Evolutionary conservation across 2,329 filamentous ascomycete species (phyloP).

Genomic region (Aspergillus fischeri): DNA sequence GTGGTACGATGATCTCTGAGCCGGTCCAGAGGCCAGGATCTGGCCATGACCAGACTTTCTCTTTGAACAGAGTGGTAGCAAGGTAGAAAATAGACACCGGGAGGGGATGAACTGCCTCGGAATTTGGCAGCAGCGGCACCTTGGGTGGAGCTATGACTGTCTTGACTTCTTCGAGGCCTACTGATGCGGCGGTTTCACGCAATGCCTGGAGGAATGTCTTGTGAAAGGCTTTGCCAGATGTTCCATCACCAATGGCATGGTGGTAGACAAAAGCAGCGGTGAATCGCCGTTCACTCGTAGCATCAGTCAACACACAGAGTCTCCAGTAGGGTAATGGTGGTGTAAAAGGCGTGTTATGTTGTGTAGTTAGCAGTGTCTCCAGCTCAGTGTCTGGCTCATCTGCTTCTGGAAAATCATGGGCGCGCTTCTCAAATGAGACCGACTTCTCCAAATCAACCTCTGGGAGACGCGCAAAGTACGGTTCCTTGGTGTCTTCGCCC

Average conservation of each 20-base stretch:
- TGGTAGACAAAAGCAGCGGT: conserved; percentile 46
- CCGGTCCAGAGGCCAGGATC: conserved; percentile 36
- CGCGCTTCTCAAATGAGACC: conserved; percentile 33
- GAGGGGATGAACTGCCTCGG: conserved; percentile 41
- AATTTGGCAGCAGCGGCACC: conserved; percentile 34
- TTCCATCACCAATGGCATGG: conserved; percentile 47
- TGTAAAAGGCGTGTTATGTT: conserved; percentile 41
- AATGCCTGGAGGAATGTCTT: conserved; percentile 38
- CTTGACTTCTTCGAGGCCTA: conserved; percentile 15
- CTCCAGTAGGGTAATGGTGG: conserved; percentile 43
- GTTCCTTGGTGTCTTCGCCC: conserved; percentile 36
- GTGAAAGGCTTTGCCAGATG: conserved; percentile 45
- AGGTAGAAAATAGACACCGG: conserved; percentile 36
- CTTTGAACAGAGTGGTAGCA: conserved; percentile 28
- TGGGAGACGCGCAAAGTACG: conserved; percentile 44
- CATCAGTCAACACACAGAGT: conserved; percentile 35
- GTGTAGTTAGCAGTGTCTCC: conserved; percentile 35
- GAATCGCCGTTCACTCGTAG: conserved; percentile 27
- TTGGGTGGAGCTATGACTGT: conserved; percentile 19
- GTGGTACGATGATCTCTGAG: conserved; percentile 18
- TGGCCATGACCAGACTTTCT: conserved; percentile 27
- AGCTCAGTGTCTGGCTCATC: conserved; percentile 37
- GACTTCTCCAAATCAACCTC: conserved; percentile 38
- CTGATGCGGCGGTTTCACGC: conserved; percentile 7
- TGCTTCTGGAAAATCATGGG: conserved; percentile 5